Percentiles rank a stretch among this genome's conserved stretches.
Conservation (phyloP, 1,139 yeast species). For the Debaryomyces sp. region DNA sequence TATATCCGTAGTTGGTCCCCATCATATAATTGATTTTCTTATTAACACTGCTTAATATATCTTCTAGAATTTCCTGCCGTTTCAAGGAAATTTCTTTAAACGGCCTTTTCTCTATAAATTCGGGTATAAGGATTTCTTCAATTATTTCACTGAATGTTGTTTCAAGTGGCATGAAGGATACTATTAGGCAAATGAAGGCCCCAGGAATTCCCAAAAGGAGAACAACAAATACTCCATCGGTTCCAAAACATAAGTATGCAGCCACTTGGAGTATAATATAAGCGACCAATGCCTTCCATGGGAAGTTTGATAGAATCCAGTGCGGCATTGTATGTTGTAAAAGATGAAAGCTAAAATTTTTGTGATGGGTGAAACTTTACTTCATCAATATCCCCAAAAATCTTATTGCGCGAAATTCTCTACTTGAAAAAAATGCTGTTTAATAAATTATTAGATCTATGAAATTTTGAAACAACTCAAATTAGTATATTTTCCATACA, state of each 20-base stretch:
- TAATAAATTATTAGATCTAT: neutral
- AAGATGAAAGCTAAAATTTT: no score
- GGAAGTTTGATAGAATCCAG: neutral
- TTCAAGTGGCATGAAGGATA: no score
- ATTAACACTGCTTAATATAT: neutral
- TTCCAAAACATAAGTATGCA: neutral
- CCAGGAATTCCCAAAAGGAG: no score
- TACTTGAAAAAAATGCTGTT: no score
- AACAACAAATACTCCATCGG: neutral
- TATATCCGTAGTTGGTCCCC: neutral
- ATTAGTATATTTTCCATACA: no score
- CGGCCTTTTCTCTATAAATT: neutral
- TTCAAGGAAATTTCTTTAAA: neutral
- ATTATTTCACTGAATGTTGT: neutral
- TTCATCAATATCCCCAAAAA: no score
- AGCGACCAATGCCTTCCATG: neutral
- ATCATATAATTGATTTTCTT: neutral
- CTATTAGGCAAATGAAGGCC: no score
- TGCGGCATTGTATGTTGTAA: neutral
- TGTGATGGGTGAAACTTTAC: no score
- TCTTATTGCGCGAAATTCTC: no score
- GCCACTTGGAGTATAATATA: neutral
- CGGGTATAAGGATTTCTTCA: neutral
- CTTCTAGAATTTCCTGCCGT: neutral
- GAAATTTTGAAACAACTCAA: no score